A percentile compares a stretch with the other conserved stretches of the same genome.
Conservation (phyloP, 257 asterid species). For the Lithospermum erythrorhizon region DNA sequence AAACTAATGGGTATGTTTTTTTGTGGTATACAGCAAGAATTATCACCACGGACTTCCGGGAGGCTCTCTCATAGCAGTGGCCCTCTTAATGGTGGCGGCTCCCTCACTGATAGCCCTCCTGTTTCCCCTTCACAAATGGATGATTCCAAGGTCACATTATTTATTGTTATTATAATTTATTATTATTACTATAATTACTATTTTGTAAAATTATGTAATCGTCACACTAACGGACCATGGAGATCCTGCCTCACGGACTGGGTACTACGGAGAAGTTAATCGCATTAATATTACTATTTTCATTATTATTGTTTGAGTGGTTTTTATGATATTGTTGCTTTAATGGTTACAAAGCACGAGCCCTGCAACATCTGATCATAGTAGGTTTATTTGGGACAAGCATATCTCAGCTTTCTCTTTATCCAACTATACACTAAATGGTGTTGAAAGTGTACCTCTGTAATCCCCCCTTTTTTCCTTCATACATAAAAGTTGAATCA, state of each 20-base stretch:
- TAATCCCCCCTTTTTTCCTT: constrained; percentile 23
- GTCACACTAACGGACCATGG: too few species aligned
- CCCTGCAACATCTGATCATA: constrained; percentile 23
- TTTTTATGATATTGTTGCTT: constrained; percentile 3
- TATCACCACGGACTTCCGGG: constrained; percentile 96
- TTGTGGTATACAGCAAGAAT: constrained; percentile 63
- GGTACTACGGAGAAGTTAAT: too few species aligned
- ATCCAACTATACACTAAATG: constrained; percentile 21
- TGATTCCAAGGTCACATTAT: constrained; percentile 52
- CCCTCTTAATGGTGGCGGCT: constrained; percentile 58
- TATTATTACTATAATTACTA: too few species aligned
- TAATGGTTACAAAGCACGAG: constrained; percentile 34
- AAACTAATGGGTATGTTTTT: not conserved
- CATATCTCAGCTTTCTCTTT: constrained; percentile 44
- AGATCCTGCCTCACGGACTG: too few species aligned
- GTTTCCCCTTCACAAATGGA: constrained; percentile 87
- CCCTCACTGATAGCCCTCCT: constrained; percentile 96
- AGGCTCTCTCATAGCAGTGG: constrained; percentile 81
- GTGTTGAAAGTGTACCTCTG: constrained; percentile 14
- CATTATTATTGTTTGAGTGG: not conserved
- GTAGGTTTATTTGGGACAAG: constrained; percentile 7
- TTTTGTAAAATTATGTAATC: too few species aligned
- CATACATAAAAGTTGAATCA: constrained; percentile 1
- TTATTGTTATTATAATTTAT: too few species aligned
- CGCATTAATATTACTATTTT: too few species aligned